These are phyloP conservation scores for Histomonas meleagridis DNA, from an alignment of 208 protist species.

Conservation along the genomic window DNA sequence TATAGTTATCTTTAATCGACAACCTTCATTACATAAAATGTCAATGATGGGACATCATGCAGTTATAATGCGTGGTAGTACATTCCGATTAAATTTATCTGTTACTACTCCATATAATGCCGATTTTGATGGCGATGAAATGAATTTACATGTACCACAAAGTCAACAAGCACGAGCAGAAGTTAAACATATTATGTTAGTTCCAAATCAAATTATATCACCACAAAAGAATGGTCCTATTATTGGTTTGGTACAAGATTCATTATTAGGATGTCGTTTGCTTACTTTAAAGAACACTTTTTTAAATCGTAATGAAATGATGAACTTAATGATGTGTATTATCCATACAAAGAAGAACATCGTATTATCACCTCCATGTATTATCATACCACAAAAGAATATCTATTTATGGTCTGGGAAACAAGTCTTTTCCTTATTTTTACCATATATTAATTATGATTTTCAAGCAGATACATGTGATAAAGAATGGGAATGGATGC, in stretches of 20 bases:
- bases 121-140: constrained; percentile 99
- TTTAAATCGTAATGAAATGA: constrained; percentile 69
- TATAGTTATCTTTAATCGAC: constrained; percentile 96
- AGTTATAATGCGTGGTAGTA: constrained; percentile 86
- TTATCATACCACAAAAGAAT: constrained; percentile 78
- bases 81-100: constrained; percentile 94
- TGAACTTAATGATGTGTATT: constrained; percentile 92
- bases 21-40: constrained; percentile 99
- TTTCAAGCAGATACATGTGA: constrained; percentile 44
- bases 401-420: constrained; percentile 94
- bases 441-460: constrained; percentile 78
- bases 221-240: constrained; percentile 90
- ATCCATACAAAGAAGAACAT: constrained; percentile 72
- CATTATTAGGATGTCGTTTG: constrained; percentile 67
- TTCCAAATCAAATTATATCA: constrained; percentile 95
- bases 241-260: constrained; percentile 98
- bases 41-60: constrained; percentile 96
- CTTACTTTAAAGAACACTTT: constrained; percentile 45
- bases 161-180: constrained; percentile 80
- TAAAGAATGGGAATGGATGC: constrained; percentile 43
- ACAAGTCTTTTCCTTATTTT: constrained; percentile 89
- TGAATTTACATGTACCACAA: constrained; percentile 99
- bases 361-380: constrained; percentile 74
- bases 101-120: constrained; percentile 98
- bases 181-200: constrained; percentile 79